Conservation (phyloP, 805 yeast genomes). For the Kodamaea laetipori region DNA sequence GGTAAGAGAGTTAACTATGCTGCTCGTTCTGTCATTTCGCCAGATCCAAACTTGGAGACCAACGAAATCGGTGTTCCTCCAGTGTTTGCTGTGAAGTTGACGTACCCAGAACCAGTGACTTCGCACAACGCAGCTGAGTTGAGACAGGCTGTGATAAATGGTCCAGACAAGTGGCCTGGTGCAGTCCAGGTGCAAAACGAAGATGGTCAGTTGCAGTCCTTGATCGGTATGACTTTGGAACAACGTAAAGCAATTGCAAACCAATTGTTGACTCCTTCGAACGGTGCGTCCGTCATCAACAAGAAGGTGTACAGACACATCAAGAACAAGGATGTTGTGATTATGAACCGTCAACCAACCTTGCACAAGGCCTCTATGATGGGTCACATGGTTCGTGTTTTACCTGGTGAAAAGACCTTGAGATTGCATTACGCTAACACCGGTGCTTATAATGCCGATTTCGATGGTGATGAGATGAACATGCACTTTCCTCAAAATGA, state of each 20-base stretch:
- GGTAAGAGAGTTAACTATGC: constrained; percentile 99
- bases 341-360: constrained; percentile 99
- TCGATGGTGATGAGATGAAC: constrained; percentile 99
- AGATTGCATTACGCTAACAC: constrained; percentile 98
- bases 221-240: constrained; percentile 86
- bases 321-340: constrained; percentile 89
- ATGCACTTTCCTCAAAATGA: constrained; percentile 99
- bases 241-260: constrained; percentile 95
- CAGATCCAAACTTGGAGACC: constrained; percentile 97
- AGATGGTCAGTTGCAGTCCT: constrained; percentile 80
- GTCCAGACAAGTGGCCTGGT: constrained; percentile 99
- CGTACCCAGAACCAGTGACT: constrained; percentile 98
- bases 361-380: constrained; percentile 99
- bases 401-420: constrained; percentile 96
- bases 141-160: constrained; percentile 93
- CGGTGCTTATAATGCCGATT: constrained; percentile 98
- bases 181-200: constrained; percentile 95
- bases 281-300: constrained; percentile 64
- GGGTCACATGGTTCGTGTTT: constrained; percentile 97
- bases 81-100: constrained; percentile 91
- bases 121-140: constrained; percentile 85
- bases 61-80: constrained; percentile 99
- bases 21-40: constrained; percentile 98
- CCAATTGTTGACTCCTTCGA: constrained; percentile 86
- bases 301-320: constrained; percentile 95